Percentiles rank a stretch among this genome's conserved stretches.
phyloP scores from a whole-genome alignment of 1,284 basidiomycete species.

The Sparassis latifolia region DNA sequence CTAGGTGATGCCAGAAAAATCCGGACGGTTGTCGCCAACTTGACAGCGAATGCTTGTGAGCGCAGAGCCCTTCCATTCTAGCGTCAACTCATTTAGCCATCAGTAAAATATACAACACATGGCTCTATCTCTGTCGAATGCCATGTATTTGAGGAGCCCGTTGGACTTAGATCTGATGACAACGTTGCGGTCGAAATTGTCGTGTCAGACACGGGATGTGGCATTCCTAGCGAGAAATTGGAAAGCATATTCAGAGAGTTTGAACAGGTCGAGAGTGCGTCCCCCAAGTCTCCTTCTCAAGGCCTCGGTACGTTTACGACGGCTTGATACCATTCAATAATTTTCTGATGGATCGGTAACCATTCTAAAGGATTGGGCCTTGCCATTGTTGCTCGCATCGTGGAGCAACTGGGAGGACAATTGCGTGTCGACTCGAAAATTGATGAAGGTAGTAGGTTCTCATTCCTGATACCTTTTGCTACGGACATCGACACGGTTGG shows the following conservation, averaged over 20 bases:
- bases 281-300: slow-evolving; percentile 29
- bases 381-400: slow-evolving; percentile 79
- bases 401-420: slow-evolving; percentile 76
- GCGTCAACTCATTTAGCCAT: background rate
- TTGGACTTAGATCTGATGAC: slow-evolving; percentile 37
- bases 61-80: slow-evolving; percentile 5
- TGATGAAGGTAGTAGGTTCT: slow-evolving; percentile 68
- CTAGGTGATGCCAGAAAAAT: slow-evolving; percentile 75
- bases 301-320: slow-evolving; percentile 44
- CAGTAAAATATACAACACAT: slow-evolving; percentile 71
- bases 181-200: slow-evolving; percentile 66
- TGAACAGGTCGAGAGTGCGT: slow-evolving; percentile 70
- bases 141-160: slow-evolving; percentile 45
- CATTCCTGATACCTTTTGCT: slow-evolving; percentile 60
- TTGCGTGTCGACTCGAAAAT: slow-evolving; percentile 74
- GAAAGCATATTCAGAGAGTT: slow-evolving; percentile 85
- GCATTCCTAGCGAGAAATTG: slow-evolving; percentile 68
- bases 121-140: slow-evolving; percentile 68
- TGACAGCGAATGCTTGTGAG: slow-evolving; percentile 76
- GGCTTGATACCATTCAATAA: background rate
- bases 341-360: background rate
- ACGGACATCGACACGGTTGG: slow-evolving; percentile 22
- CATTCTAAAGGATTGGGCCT: slow-evolving; percentile 57
- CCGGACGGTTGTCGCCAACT: slow-evolving; percentile 75
- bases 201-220: slow-evolving; percentile 75